A percentile compares a stretch with the other conserved stretches of the same genome.
phyloP scores from a whole-genome alignment of 2,329 filamentous ascomycete genomes.

The Talaromyces atroroseus region DNA sequence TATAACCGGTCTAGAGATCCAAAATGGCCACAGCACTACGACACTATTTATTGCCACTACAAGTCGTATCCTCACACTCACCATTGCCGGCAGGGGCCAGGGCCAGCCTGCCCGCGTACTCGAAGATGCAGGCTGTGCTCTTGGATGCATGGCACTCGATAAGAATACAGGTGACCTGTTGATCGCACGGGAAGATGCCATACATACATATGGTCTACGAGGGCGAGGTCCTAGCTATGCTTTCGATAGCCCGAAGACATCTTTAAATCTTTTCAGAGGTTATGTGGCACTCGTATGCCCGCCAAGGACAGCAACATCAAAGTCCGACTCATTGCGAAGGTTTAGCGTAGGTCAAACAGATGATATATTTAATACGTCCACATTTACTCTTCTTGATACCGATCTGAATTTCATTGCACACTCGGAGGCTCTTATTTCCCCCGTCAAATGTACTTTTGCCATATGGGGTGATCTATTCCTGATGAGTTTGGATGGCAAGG shows the following conservation, averaged over 20 bases:
- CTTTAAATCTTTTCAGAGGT: constrained; percentile 71
- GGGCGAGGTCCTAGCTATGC: constrained; percentile 83
- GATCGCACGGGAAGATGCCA: constrained; percentile 88
- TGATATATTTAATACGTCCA: constrained; percentile 77
- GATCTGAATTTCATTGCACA: constrained; percentile 86
- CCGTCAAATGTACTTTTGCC: constrained; percentile 72
- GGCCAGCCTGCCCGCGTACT: constrained; percentile 81
- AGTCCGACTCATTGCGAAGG: constrained; percentile 60
- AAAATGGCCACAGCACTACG: constrained; percentile 60
- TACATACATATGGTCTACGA: constrained; percentile 85
- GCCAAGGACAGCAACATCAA: constrained; percentile 51
- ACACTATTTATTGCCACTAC: constrained; percentile 84
- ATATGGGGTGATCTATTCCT: constrained; percentile 91
- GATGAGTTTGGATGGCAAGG: constrained; percentile 88
- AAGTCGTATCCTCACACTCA: constrained; percentile 75
- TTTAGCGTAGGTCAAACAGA: constrained; percentile 70
- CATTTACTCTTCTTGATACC: constrained; percentile 85
- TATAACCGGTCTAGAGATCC: constrained; percentile 82
- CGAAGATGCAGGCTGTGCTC: constrained; percentile 81
- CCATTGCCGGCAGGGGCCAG: constrained; percentile 82
- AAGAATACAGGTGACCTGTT: constrained; percentile 75
- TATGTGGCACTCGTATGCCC: constrained; percentile 86
- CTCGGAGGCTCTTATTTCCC: constrained; percentile 75
- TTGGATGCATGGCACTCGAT: constrained; percentile 94
- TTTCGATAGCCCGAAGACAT: constrained; percentile 84